A percentile compares a stretch with the other conserved stretches of the same genome.
These are phyloP conservation scores for Saccharomyces eubayanus DNA, from an alignment of 805 yeast genomes.

Conservation along the genomic window DNA sequence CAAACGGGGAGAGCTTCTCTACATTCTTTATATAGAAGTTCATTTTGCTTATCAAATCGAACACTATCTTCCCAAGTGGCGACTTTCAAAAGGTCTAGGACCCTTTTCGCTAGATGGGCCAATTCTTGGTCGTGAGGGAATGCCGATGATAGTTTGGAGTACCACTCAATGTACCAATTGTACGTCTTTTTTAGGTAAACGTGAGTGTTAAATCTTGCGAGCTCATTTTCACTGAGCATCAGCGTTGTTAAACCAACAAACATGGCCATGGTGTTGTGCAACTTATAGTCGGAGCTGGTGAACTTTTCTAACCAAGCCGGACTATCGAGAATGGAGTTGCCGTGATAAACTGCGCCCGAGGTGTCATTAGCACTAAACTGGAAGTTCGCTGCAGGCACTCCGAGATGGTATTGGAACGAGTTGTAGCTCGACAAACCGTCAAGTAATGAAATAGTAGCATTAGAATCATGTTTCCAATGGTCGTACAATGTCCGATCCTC, in stretches of 20 bases:
- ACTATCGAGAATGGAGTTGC: slow-evolving; percentile 53
- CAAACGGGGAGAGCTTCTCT: slow-evolving; percentile 75
- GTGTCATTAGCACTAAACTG: slow-evolving; percentile 33
- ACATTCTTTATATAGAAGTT: slow-evolving; percentile 42
- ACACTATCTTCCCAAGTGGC: slow-evolving; percentile 22
- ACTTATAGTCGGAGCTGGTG: slow-evolving; percentile 44
- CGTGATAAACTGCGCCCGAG: slow-evolving; percentile 46
- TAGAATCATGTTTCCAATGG: slow-evolving; percentile 36
- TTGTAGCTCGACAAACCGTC: slow-evolving; percentile 49
- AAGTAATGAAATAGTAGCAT: slow-evolving; percentile 34
- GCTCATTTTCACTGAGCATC: slow-evolving; percentile 48
- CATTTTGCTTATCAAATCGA: slow-evolving; percentile 42
- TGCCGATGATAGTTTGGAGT: slow-evolving; percentile 13
- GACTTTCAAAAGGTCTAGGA: slow-evolving; percentile 5
- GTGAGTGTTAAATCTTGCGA: slow-evolving; percentile 40
- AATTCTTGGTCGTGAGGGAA: slow-evolving; percentile 20
- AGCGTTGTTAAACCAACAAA: slow-evolving; percentile 49
- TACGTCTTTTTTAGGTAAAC: slow-evolving; percentile 42
- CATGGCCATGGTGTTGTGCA: slow-evolving; percentile 51
- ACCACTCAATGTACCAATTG: slow-evolving; percentile 28
- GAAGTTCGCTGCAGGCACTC: slow-evolving; percentile 53
- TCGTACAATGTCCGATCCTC: slow-evolving; percentile 39
- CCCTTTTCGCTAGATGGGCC: slow-evolving; percentile 4
- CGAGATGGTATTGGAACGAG: slow-evolving; percentile 57
- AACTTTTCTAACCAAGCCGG: slow-evolving; percentile 44